Evolutionary conservation across 176 grass and related monocot genomes (phyloP), one percentile per base, ranked within the genome.

Genomic region (Avena eriantha): DNA sequence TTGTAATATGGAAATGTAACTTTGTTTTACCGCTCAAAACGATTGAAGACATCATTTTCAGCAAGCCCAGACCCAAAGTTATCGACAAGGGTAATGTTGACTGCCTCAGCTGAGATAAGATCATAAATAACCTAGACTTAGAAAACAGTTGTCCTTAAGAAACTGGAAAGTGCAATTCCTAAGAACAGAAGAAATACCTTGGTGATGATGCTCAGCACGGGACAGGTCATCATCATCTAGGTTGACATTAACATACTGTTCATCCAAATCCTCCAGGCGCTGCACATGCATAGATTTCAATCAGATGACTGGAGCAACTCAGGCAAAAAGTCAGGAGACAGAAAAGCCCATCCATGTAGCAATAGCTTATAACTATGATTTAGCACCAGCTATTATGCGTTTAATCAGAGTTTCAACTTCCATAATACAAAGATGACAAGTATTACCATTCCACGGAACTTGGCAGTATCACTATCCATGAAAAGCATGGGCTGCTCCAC

Each of bases 201-300:
- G 97, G 83, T 99, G 94, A 91, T 77, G 75, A 11, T 87, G 50
- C 15, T 82, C 81, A 7, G 78, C 82, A 3, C 13, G 81, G 9
- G 84, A 93, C 5, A 92, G 80, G 49, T 91, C 87, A 82, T 90
- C 89, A 71, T 90, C 92, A 26, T 69, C 85, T 46, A 96, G 49
- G 82, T 96, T 83, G 56, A 99, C 83, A 82, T 96, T 90, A 53
- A 98, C 67, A 76, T 96, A 98, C 17, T 90, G 82, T 84, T 96
- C 94, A 58, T 98, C 96, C 78, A 96, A 75, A 88, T 94, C 93
- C 9, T 92, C 97, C 82, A 98, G 91, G 48, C 92, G 84, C 96
- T 98, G 84, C 66, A 87, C 19, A 65, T 29, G 75, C 63, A 88
- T 61, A 5, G 4, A 86, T 68, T 61, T 61, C 21, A 82, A 24